These are phyloP conservation scores for Sordariomycetes sp. DNA, from an alignment of 2,329 filamentous ascomycete species.

Conservation along the genomic window DNA sequence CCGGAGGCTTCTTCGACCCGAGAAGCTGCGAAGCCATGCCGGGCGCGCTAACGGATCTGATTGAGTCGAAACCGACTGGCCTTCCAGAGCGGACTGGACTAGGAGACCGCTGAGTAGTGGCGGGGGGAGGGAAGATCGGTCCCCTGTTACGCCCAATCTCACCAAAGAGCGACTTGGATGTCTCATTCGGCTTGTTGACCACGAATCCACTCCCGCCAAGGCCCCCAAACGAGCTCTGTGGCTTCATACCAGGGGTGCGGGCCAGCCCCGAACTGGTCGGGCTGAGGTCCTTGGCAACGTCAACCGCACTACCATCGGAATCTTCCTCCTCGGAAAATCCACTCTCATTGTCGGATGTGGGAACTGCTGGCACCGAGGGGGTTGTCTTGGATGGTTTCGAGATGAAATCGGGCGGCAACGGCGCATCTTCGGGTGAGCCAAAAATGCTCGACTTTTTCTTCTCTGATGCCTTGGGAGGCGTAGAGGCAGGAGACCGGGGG, in stretches of 20 bases:
- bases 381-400: slow-evolving; percentile 2
- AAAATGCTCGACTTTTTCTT: slow-evolving; percentile 7
- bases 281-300: slow-evolving; percentile 51
- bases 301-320: slow-evolving; percentile 46
- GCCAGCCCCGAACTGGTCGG: slow-evolving; percentile 28
- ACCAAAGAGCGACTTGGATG: slow-evolving; percentile 25
- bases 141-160: slow-evolving; percentile 33
- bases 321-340: slow-evolving; percentile 33
- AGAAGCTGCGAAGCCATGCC: slow-evolving; percentile 43
- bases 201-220: slow-evolving; percentile 2
- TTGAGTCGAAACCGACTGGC: slow-evolving; percentile 35
- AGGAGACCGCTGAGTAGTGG: slow-evolving; percentile 48
- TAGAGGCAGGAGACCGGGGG: slow-evolving; percentile 29
- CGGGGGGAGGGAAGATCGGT: slow-evolving; percentile 36
- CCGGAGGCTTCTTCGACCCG: slow-evolving; percentile 10
- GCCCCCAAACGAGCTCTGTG: slow-evolving; percentile 44
- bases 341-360: slow-evolving; percentile 22
- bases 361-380: slow-evolving; percentile 18
- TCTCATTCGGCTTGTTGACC: slow-evolving; percentile 22
- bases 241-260: slow-evolving; percentile 19
- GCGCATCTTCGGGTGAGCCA: slow-evolving; percentile 20
- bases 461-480: slow-evolving; percentile 12
- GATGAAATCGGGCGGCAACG: slow-evolving; percentile 24
- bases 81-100: slow-evolving; percentile 44
- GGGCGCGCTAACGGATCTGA: slow-evolving; percentile 47